Evolutionary conservation across 768 basidiomycete species (phyloP).

Genomic region (Suillus cothurnatus): DNA sequence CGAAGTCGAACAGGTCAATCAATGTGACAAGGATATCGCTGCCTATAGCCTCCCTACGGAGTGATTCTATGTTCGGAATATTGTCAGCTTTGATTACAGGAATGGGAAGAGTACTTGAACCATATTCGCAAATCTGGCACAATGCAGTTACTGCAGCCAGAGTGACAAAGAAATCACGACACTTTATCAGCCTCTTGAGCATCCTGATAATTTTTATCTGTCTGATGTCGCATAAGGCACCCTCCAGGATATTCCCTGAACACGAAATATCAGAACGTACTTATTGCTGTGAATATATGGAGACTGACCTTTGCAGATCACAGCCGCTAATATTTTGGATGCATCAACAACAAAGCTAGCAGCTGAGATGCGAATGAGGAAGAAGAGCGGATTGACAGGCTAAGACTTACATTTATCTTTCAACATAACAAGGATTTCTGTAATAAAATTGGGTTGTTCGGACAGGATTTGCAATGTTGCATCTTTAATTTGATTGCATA

Average conservation of each 20-base stretch:
- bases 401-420: slow-evolving; percentile 11
- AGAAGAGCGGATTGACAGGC: not conserved
- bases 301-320: slow-evolving; percentile 17
- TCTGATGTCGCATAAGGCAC: slow-evolving; percentile 15
- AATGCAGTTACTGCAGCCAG: slow-evolving; percentile 28
- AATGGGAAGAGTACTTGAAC: slow-evolving; percentile 10
- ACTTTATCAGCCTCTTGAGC: slow-evolving; percentile 22
- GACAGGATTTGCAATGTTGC: slow-evolving; percentile 11
- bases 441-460: not conserved
- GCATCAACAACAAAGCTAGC: slow-evolving; percentile 23
- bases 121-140: slow-evolving; percentile 25
- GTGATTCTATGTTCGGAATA: slow-evolving; percentile 14
- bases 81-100: slow-evolving; percentile 4
- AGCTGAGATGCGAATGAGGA: slow-evolving; percentile 22
- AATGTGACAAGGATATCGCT: slow-evolving; percentile 19
- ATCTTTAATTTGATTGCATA: slow-evolving; percentile 27
- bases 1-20: slow-evolving; percentile 20
- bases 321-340: slow-evolving; percentile 20
- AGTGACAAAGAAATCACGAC: slow-evolving; percentile 32
- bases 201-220: slow-evolving; percentile 10
- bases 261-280: not conserved
- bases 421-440: slow-evolving; percentile 15
- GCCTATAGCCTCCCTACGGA: slow-evolving; percentile 22
- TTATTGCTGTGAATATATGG: not conserved
- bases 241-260: slow-evolving; percentile 1